A percentile compares a stretch with the other conserved stretches of the same genome.
phyloP scores from a whole-genome alignment of 352 stramenopile species.

The Phytophthora pluvialis region DNA sequence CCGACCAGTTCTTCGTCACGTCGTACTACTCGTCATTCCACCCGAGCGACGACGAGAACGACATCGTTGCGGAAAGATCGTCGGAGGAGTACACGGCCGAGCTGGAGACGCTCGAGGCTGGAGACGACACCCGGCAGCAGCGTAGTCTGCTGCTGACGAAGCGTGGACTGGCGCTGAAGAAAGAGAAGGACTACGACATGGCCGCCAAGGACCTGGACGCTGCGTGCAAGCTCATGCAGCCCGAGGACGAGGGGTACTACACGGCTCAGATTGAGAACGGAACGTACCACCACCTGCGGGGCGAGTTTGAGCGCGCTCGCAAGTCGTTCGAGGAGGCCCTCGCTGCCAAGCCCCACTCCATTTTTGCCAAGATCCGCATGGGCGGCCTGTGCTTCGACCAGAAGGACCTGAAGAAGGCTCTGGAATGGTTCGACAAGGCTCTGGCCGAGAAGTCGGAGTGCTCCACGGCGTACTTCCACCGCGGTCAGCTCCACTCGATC shows the following conservation, averaged over 20 bases:
- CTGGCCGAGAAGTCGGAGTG: conserved; percentile 68
- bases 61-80: conserved; percentile 61
- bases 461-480: conserved; percentile 84
- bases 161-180: conserved; percentile 67
- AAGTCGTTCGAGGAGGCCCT: conserved; percentile 76
- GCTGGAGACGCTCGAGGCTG: conserved; percentile 46
- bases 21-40: conserved; percentile 91
- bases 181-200: conserved; percentile 70
- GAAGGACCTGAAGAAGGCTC: conserved; percentile 75
- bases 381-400: conserved; percentile 83
- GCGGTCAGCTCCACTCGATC: conserved; percentile 83
- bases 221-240: conserved; percentile 53
- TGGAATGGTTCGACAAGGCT: conserved; percentile 82
- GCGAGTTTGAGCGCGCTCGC: conserved; percentile 72
- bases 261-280: conserved; percentile 80
- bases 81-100: conserved; percentile 63
- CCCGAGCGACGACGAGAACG: conserved; percentile 77
- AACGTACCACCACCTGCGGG: conserved; percentile 78
- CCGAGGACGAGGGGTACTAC: conserved; percentile 67
- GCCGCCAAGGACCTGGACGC: conserved; percentile 67
- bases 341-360: conserved; percentile 66
- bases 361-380: conserved; percentile 86
- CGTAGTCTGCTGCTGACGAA: conserved; percentile 66
- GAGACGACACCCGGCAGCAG: conserved; percentile 37
- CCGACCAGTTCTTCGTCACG: conserved; percentile 85